Base-by-base conservation (phyloP, 148 eudicot species). In the Euryodendron excelsum region DNA sequence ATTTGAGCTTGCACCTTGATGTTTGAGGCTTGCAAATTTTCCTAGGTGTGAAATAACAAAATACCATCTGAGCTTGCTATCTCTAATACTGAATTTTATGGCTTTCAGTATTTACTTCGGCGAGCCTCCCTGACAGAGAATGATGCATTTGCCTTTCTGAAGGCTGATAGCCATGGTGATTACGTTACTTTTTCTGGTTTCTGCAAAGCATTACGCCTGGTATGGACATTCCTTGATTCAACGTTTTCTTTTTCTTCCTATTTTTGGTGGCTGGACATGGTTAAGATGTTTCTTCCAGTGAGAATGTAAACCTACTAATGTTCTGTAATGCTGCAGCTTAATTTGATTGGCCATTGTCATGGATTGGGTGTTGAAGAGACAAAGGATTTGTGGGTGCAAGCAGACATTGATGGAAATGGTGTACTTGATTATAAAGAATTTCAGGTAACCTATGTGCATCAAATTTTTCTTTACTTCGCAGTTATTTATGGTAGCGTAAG, bases 311-410 rank as follows among this genome's bases (percentile, higher is more conserved):
- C 61, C n/a, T 64, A 56, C 59, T 50, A 70, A 21, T 80, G 65
- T 5, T 67, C 67, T 77, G 18, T 33, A 31, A 74, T 79, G 71
- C 53, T 83, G 75, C 93, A 96, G 99, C 91, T 96, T 81, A 87
- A 88, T 81, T 80, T 96, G 81, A 79, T 90, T 47, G 98, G 97
- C 53, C 91, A 92, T 63, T 80, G 83, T 39, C 82, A 92, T 30
- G 99, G 99, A 55, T 88, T 96, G 52, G 88, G 86, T 36, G 85
- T 79, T 76, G 90, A 96, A 78, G 97, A 96, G 83, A 88, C 86
- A 82, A 87, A 89, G 64, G 99, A 93, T 81, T 85, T 96, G 85
- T 96, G 99, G 99, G 85, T 75, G 80, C 96, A 93, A 84, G 98
- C 97, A 50, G 99, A 96, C 82, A 82, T 92, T 63, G 97, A 93